phyloP scores from a whole-genome alignment of 2,329 filamentous ascomycete species.

The Mycosphaerelloides madeirae region DNA sequence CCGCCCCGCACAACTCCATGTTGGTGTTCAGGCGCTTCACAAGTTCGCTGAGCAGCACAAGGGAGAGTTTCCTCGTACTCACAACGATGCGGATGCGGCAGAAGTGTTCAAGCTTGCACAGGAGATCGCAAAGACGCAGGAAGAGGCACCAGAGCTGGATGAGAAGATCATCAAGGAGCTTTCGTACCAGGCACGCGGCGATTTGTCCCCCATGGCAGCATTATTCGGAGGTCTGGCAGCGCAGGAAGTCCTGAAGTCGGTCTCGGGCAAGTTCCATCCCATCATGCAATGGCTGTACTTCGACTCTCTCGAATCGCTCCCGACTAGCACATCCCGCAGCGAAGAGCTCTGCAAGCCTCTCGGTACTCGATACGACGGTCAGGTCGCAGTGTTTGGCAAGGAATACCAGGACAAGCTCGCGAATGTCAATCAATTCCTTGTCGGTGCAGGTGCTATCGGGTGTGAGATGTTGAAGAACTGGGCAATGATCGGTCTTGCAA shows the following conservation, averaged over 20 bases:
- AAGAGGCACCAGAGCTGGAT: conserved; percentile 76
- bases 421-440: conserved; percentile 87
- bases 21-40: conserved; percentile 89
- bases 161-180: conserved; percentile 91
- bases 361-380: conserved; percentile 86
- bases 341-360: conserved; percentile 84
- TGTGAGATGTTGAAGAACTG: conserved; percentile 99
- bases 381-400: conserved; percentile 91
- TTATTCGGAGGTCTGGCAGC: conserved; percentile 92
- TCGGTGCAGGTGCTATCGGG: conserved; percentile 93
- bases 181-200: conserved; percentile 88
- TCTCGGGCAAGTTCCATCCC: conserved; percentile 97
- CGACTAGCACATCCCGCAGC: conserved; percentile 66
- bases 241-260: conserved; percentile 92
- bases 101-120: conserved; percentile 73
- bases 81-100: conserved; percentile 77
- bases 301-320: conserved; percentile 93
- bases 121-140: conserved; percentile 60
- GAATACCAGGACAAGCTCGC: conserved; percentile 92
- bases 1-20: conserved; percentile 82
- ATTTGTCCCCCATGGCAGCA: conserved; percentile 86
- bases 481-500: conserved; percentile 95
- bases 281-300: conserved; percentile 96
- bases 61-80: conserved; percentile 70
- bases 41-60: conserved; percentile 70